These are phyloP conservation scores for Pelargonium citronellum DNA, from an alignment of 441 rosid genomes.

Conservation along the genomic window DNA sequence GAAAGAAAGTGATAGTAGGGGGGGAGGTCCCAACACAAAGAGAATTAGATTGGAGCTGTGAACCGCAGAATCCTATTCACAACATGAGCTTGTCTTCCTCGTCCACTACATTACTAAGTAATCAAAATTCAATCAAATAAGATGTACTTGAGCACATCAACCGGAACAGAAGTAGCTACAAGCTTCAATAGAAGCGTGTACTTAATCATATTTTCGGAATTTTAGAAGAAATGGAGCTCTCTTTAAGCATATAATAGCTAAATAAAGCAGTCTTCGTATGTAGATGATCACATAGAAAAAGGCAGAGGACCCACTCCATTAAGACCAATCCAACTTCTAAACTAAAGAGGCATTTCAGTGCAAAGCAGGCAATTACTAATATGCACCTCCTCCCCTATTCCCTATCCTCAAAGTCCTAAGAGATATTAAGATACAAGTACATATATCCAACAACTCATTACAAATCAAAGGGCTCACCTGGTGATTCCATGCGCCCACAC, in stretches of 20 bases:
- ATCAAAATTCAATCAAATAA: background rate
- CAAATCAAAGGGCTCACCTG: constrained; percentile 25
- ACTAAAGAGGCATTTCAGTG: background rate
- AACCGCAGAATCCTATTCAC: background rate
- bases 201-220: background rate
- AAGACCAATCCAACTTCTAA: background rate
- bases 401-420: background rate
- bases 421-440: background rate
- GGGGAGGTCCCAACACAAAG: background rate
- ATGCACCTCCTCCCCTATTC: background rate
- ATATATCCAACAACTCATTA: constrained; percentile 7
- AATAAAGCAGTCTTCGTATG: background rate
- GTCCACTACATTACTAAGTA: background rate
- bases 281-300: background rate
- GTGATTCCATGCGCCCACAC: constrained; percentile 59
- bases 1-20: background rate
- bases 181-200: background rate
- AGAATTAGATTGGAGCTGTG: background rate
- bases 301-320: background rate
- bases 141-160: background rate
- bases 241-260: background rate
- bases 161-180: background rate
- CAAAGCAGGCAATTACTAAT: background rate
- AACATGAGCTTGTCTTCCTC: background rate
- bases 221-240: background rate